These are phyloP conservation scores for Syzygium aqueum DNA, from an alignment of 345 rosid species.

Conservation along the genomic window DNA sequence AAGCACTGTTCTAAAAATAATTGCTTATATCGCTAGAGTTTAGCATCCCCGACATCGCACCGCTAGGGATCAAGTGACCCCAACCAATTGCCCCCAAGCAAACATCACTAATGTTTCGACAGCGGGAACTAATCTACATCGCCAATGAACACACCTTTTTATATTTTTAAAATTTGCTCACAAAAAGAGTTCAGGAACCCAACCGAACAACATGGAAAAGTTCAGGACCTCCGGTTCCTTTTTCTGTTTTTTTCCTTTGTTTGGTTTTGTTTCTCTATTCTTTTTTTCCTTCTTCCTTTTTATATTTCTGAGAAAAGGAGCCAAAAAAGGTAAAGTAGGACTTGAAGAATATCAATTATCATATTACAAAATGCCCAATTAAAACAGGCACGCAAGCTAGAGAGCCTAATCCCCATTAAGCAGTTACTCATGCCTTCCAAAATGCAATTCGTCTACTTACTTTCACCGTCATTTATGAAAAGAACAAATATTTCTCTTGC, in stretches of 20 bases:
- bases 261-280: neutral
- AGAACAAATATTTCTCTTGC: neutral
- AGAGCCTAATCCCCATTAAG: no score
- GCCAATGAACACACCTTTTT: no score
- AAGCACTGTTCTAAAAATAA: no score
- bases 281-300: neutral
- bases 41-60: no score
- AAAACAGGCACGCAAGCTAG: no score
- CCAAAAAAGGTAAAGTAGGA: neutral
- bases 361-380: neutral
- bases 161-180: no score
- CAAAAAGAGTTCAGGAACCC: neutral
- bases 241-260: neutral
- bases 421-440: neutral
- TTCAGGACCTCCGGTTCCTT: neutral
- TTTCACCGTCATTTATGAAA: neutral
- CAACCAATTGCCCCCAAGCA: no score
- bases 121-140: no score
- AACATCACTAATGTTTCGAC: no score
- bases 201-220: neutral
- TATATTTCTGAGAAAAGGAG: neutral
- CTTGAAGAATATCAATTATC: neutral
- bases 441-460: neutral
- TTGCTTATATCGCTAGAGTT: no score
- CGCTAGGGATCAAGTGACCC: no score